These are phyloP conservation scores for Xylaria flabelliformis DNA, from an alignment of 495 filamentous ascomycete genomes.

Conservation along the genomic window DNA sequence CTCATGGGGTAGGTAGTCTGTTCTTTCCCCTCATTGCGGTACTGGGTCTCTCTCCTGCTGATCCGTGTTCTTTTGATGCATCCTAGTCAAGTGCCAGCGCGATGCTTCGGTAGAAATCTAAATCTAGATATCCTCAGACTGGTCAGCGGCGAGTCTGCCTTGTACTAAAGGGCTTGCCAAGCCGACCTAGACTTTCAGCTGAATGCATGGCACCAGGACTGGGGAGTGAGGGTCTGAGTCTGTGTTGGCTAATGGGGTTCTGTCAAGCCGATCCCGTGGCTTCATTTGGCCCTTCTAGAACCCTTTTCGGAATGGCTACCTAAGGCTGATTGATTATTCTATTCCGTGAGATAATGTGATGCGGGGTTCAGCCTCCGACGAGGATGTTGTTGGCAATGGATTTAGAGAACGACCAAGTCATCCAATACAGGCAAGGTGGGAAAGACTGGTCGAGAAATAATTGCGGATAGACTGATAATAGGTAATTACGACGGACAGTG, in stretches of 20 bases:
- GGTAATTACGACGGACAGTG: neutral
- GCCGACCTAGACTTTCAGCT: constrained; percentile 25
- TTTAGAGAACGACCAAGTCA: neutral
- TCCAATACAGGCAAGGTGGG: neutral
- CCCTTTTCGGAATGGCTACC: neutral
- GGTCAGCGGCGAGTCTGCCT: constrained; percentile 3
- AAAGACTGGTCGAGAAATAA: neutral
- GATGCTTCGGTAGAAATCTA: neutral
- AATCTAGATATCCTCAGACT: neutral
- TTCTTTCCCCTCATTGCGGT: no score
- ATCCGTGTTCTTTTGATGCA: neutral
- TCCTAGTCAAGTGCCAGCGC: neutral
- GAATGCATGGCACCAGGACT: constrained; percentile 9
- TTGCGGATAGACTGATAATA: neutral
- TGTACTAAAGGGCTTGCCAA: neutral
- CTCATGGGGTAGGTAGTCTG: neutral
- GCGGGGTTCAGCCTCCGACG: neutral
- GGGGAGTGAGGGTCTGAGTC: neutral
- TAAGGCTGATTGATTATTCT: neutral
- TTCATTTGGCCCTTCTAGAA: neutral
- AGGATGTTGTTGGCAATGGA: neutral
- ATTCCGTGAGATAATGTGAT: neutral
- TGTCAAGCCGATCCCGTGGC: neutral
- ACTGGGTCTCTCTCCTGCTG: no score
- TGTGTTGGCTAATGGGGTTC: neutral